These are phyloP conservation scores for Amborella trichopoda DNA, from an alignment of 164 flowering plant species.

Conservation along the genomic window DNA sequence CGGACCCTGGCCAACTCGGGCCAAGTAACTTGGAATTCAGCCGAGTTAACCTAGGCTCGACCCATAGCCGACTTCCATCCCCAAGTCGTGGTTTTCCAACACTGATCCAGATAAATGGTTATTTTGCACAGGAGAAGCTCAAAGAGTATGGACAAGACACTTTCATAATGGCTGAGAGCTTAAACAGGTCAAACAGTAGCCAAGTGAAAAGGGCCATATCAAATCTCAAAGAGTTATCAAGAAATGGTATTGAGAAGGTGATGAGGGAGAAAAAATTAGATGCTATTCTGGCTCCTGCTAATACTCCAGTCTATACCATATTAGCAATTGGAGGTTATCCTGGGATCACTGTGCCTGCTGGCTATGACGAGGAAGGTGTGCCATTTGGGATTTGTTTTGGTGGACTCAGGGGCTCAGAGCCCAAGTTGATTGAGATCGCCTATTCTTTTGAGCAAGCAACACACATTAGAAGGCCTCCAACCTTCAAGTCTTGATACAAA, in stretches of 20 bases:
- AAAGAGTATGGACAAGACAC: constrained; percentile 17
- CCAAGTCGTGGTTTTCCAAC: not conserved
- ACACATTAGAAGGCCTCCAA: constrained; percentile 30
- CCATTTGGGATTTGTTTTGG: constrained; percentile 43
- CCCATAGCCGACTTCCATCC: too few species aligned
- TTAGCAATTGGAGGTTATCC: constrained; percentile 45
- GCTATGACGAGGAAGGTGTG: constrained; percentile 17
- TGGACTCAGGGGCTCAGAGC: constrained; percentile 36
- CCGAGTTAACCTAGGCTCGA: too few species aligned
- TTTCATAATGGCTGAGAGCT: constrained; percentile 17
- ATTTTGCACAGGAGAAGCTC: constrained; percentile 24
- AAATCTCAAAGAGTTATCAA: constrained; percentile 10
- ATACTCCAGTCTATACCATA: not conserved
- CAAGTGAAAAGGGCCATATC: constrained; percentile 12
- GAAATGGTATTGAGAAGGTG: constrained; percentile 28
- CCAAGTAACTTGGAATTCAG: not conserved
- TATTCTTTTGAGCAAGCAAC: constrained; percentile 53
- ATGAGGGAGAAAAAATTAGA: constrained; percentile 29
- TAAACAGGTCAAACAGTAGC: constrained; percentile 19
- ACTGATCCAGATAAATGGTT: not conserved
- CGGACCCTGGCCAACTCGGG: not conserved
- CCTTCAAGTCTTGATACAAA: too few species aligned
- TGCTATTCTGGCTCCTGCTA: constrained; percentile 32
- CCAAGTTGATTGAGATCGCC: constrained; percentile 32
- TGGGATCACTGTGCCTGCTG: constrained; percentile 45